A percentile compares a stretch with the other conserved stretches of the same genome.
Conservation (phyloP, 2,329 filamentous ascomycete species). For the Epichloe sibirici region DNA sequence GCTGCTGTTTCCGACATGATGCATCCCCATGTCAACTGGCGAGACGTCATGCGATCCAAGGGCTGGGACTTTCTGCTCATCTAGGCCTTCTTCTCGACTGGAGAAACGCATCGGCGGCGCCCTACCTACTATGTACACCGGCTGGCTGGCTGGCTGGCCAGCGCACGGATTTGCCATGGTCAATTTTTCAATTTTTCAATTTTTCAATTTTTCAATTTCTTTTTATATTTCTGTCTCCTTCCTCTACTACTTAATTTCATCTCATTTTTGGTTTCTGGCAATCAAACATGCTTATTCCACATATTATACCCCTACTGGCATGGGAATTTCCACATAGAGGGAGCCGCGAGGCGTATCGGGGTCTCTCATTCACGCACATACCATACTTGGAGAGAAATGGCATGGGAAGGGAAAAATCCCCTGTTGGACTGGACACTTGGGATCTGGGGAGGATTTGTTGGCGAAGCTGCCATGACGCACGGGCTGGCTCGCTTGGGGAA, state of each 20-base stretch:
- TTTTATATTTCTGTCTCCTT: constrained; percentile 11
- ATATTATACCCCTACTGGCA: constrained; percentile 21
- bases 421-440: too few relatives aligned
- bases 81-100: constrained; percentile 25
- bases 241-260: not conserved
- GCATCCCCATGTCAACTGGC: constrained; percentile 74
- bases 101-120: too few relatives aligned
- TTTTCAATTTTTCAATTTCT: constrained; percentile 10
- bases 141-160: constrained; percentile 9
- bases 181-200: constrained; percentile 4
- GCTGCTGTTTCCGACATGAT: constrained; percentile 23
- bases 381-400: not conserved
- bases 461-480: too few relatives aligned
- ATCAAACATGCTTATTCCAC: constrained; percentile 9
- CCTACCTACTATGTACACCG: too few relatives aligned
- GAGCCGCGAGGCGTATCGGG: constrained; percentile 27
- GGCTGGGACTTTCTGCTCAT: constrained; percentile 89
- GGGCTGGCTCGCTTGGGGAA: too few relatives aligned
- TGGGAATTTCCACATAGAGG: constrained; percentile 23
- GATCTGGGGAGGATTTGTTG: too few relatives aligned
- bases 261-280: not conserved
- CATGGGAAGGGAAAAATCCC: too few relatives aligned
- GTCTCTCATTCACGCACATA: not conserved
- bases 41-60: constrained; percentile 84
- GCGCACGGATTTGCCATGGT: too few relatives aligned